phyloP scores from a whole-genome alignment of 2,329 filamentous ascomycete genomes.

The Shiraia sp. region DNA sequence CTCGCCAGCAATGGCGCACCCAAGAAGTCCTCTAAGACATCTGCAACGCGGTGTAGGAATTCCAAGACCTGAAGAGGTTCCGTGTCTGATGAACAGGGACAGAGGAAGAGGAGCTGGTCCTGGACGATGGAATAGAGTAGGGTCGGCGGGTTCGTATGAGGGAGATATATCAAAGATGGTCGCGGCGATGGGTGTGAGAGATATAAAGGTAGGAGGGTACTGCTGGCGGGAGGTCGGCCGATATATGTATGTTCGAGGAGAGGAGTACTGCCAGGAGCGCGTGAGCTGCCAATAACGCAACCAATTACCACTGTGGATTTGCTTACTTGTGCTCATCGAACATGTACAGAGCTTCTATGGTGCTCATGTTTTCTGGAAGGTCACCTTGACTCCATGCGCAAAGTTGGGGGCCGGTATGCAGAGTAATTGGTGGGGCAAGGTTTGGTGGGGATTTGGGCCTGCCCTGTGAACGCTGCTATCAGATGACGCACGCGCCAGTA shows the following conservation, averaged over 20 bases:
- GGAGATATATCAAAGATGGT: slow-evolving; percentile 83
- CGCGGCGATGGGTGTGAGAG: slow-evolving; percentile 79
- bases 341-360: slow-evolving; percentile 94
- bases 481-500: background rate
- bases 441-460: slow-evolving; percentile 29
- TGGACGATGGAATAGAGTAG: slow-evolving; percentile 88
- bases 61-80: slow-evolving; percentile 90
- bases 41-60: slow-evolving; percentile 90
- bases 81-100: slow-evolving; percentile 81
- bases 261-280: slow-evolving; percentile 64
- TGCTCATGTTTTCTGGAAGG: slow-evolving; percentile 54
- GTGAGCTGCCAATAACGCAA: slow-evolving; percentile 10
- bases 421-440: slow-evolving; percentile 18
- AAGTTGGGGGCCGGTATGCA: slow-evolving; percentile 11
- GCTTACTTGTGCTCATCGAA: slow-evolving; percentile 91
- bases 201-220: slow-evolving; percentile 81
- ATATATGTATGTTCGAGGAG: slow-evolving; percentile 90
- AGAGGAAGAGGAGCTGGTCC: slow-evolving; percentile 82
- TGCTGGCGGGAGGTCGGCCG: slow-evolving; percentile 75
- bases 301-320: background rate
- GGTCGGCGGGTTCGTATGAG: slow-evolving; percentile 80
- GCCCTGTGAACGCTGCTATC: slow-evolving; percentile 8
- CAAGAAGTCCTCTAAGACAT: slow-evolving; percentile 92
- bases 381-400: slow-evolving; percentile 22
- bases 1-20: slow-evolving; percentile 81